Base-by-base conservation (phyloP, 495 filamentous ascomycete genomes). In the Aspergillus biplanus region DNA sequence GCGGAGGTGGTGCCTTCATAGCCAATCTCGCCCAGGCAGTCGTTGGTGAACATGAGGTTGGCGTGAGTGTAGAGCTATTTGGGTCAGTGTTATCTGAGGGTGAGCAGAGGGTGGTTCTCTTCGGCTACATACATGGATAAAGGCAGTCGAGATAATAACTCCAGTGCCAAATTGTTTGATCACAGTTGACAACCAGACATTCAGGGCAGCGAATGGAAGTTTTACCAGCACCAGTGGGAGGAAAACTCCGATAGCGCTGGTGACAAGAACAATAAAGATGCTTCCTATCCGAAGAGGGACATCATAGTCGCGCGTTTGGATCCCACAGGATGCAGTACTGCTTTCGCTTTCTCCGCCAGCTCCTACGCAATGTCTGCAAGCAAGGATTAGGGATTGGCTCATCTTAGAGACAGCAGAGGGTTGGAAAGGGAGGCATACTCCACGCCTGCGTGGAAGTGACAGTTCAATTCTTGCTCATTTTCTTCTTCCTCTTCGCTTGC, bases 141-240 rank as follows among this genome's bases (percentile, higher is more conserved):
- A 90, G 13, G 87, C 88, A 0, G 89, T 92, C 5, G 89, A 80
- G 49, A 92, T 79, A 61, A 92, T 86, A 21, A 92, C 84, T 2
- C 90, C 90, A 0, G 90, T 91, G 6, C 90, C 89, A 60, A 92
- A 91, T 61, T 92, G 89, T 65, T 89, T 85, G 33, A 90, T 77
- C 12, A 72, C 44, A 0, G 70, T 77, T 52, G 69, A 75, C 8
- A 83, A 66, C 16, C 82, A 80, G 52, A 84, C 82, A 37, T 82
- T 75, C 55, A 80, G 62, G 4, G 62, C 64, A 12, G 65, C 62
- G 15, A 67, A 71, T 5, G 71, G 74, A 4, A 77, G 67, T 33
- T 74, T 72, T n/a, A 62, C 58, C 11, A 82, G 59, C 1, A 77
- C 52, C 31, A 82, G 76, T 1, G 80, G 79, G 5, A 75, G 67